phyloP scores from a whole-genome alignment of 2,329 filamentous ascomycete genomes.

The Tolypocladium ovalisporum region DNA sequence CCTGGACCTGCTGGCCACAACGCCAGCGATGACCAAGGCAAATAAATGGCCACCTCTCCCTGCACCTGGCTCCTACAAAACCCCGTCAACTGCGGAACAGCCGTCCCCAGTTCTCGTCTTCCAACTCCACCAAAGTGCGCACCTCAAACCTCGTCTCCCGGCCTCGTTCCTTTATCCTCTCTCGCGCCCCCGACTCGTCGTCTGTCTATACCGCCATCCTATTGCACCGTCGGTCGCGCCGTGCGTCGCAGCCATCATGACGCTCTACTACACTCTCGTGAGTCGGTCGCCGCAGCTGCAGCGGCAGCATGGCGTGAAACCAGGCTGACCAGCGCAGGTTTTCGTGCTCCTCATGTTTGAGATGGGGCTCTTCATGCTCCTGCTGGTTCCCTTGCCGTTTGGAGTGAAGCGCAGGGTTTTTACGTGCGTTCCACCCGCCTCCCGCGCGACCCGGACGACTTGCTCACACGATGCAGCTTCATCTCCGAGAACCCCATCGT shows the following conservation, averaged over 20 bases:
- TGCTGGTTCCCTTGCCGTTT: conserved; percentile 84
- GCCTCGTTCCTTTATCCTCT: not conserved
- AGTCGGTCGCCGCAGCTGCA: conserved; percentile 8
- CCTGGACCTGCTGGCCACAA: conserved; percentile 9
- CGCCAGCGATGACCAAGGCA: conserved; percentile 2
- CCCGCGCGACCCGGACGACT: not conserved
- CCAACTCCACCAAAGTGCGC: not conserved
- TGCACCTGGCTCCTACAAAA: conserved; percentile 1
- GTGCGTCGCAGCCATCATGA: conserved; percentile 32
- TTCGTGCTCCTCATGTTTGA: conserved; percentile 74
- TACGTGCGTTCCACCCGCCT: conserved; percentile 36
- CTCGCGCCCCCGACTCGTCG: not conserved
- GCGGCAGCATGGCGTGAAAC: not conserved
- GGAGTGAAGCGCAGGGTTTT: conserved; percentile 77
- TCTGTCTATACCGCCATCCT: not conserved
- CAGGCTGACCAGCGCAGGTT: conserved; percentile 43
- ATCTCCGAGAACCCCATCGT: conserved; percentile 79
- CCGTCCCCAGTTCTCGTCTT: not conserved
- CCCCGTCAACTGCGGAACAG: not conserved
- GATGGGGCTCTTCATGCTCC: conserved; percentile 70
- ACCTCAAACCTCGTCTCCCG: not conserved
- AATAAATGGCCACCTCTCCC: conserved; percentile 21
- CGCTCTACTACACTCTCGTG: conserved; percentile 47
- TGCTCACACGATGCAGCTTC: conserved; percentile 46
- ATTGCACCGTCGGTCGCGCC: not conserved